Evolutionary conservation across 805 yeast species (phyloP).

Genomic region (Candida odintsovae): DNA sequence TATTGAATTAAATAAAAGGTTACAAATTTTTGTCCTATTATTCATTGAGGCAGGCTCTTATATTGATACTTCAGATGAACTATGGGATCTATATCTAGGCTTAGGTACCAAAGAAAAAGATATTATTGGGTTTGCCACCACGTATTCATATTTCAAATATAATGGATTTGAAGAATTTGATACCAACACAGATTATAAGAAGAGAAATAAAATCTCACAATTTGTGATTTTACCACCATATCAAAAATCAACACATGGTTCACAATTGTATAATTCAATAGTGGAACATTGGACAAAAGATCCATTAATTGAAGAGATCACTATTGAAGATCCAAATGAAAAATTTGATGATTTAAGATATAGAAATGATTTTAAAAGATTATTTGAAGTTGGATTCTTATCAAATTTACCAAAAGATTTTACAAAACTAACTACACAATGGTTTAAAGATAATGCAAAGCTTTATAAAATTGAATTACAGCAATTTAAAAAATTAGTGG

Average conservation of each 20-base stretch:
- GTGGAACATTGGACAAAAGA: conserved; percentile 52
- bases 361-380: conserved; percentile 60
- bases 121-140: conserved; percentile 77
- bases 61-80: conserved; percentile 67
- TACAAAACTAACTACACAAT: conserved; percentile 25
- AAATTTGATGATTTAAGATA: conserved; percentile 89
- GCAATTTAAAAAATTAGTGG: conserved; percentile 73
- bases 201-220: conserved; percentile 79
- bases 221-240: conserved; percentile 79
- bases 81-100: conserved; percentile 74
- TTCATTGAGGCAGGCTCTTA: conserved; percentile 93
- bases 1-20: conserved; percentile 52
- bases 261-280: conserved; percentile 52
- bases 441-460: conserved; percentile 35
- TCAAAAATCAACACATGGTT: conserved; percentile 73
- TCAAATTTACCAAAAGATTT: conserved; percentile 21
- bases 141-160: conserved; percentile 78
- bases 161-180: conserved; percentile 50
- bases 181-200: conserved; percentile 21
- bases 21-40: conserved; percentile 74
- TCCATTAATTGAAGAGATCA: conserved; percentile 54
- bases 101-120: conserved; percentile 29
- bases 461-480: conserved; percentile 62
- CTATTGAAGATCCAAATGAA: conserved; percentile 93
- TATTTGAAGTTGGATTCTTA: conserved; percentile 31